Evolutionary conservation across 495 filamentous ascomycete species (phyloP).

Genomic region (Neurospora sp.): DNA sequence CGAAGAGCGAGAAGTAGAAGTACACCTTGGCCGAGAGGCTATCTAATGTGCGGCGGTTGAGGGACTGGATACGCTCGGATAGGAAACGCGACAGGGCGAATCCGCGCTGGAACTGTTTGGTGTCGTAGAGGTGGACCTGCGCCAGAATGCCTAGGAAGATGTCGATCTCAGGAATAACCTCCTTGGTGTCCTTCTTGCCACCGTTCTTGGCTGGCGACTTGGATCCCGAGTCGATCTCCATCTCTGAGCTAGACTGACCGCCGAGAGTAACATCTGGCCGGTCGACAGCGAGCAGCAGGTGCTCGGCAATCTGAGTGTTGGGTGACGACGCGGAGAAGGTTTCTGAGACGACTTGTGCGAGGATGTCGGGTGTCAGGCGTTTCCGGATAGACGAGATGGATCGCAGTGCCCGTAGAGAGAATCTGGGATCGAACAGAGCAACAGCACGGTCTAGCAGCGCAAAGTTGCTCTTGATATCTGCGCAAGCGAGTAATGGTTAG

Average conservation of each 20-base stretch:
- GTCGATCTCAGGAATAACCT: constrained; percentile 81
- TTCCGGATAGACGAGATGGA: constrained; percentile 95
- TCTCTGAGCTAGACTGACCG: constrained; percentile 40
- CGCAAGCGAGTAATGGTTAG: background rate
- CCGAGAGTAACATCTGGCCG: constrained; percentile 52
- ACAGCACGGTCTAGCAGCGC: constrained; percentile 85
- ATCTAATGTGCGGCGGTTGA: constrained; percentile 91
- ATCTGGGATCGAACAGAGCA: constrained; percentile 85
- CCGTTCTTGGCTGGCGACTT: constrained; percentile 38
- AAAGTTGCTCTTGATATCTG: constrained; percentile 93
- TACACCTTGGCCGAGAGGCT: constrained; percentile 90
- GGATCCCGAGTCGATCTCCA: constrained; percentile 59
- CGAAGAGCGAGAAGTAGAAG: constrained; percentile 94
- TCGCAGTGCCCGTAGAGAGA: constrained; percentile 83
- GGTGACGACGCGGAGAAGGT: constrained; percentile 51
- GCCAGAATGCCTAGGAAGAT: constrained; percentile 82
- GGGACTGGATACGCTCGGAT: constrained; percentile 70
- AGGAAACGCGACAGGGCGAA: constrained; percentile 73
- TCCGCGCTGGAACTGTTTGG: constrained; percentile 65
- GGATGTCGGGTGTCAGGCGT: constrained; percentile 68
- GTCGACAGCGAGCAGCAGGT: constrained; percentile 58
- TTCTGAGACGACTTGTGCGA: constrained; percentile 70
- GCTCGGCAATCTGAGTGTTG: constrained; percentile 54
- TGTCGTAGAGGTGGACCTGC: constrained; percentile 84
- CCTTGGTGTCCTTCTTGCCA: constrained; percentile 53